Evolutionary conservation across 139 green algal genomes (phyloP).

Genomic region (Chlamydomonas sphaeroides): DNA sequence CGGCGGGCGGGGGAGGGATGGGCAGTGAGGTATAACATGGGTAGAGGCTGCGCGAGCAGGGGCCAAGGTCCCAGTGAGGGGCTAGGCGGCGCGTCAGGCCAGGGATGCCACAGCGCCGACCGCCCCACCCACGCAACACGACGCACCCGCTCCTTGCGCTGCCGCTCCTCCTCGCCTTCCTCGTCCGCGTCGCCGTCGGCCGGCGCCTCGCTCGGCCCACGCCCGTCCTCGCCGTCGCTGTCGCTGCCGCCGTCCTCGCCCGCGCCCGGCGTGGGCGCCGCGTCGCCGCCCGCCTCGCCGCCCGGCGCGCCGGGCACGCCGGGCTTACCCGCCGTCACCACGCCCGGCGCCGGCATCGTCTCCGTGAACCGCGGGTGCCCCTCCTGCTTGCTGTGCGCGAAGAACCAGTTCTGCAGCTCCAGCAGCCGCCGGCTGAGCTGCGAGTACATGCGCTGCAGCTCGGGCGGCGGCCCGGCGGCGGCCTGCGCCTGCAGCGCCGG

Average conservation of each 20-base stretch:
- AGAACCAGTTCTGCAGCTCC: conserved; percentile 33
- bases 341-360: conserved; percentile 28
- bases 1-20: not conserved
- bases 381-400: conserved; percentile 19
- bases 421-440: conserved; percentile 23
- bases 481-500: not conserved
- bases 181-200: conserved; percentile 31
- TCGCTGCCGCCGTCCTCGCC: conserved; percentile 31
- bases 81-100: no score
- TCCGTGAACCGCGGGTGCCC: conserved; percentile 32
- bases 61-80: no score
- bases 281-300: not conserved
- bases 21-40: no score
- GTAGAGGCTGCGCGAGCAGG: no score
- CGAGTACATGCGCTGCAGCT: not conserved
- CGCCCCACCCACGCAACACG: no score
- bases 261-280: not conserved
- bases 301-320: not conserved
- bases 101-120: no score
- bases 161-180: conserved; percentile 17
- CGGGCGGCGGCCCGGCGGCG: not conserved
- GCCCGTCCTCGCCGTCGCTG: conserved; percentile 18
- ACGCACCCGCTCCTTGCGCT: conserved; percentile 26
- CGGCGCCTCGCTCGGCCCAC: conserved; percentile 10
- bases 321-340: not conserved